Conservation (phyloP, 495 filamentous ascomycete species). For the Penicillium subrubescens region DNA sequence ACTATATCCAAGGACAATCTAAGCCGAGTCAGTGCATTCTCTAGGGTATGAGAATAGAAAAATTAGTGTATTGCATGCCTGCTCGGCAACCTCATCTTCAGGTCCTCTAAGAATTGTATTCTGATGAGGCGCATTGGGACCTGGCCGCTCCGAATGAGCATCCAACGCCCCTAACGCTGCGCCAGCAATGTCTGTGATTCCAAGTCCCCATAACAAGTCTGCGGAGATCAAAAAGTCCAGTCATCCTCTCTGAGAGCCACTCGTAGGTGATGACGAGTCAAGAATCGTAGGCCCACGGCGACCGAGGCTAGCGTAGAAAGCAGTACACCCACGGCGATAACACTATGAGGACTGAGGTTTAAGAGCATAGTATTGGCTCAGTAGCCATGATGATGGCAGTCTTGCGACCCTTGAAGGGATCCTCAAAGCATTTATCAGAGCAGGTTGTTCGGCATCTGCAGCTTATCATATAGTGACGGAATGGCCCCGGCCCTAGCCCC, state of each 20-base stretch:
- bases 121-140: background rate
- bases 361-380: background rate
- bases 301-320: background rate
- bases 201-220: background rate
- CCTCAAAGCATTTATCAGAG: background rate
- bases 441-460: background rate
- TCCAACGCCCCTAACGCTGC: background rate
- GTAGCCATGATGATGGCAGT: background rate
- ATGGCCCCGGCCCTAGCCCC: background rate
- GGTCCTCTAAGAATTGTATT: background rate
- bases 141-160: background rate
- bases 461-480: background rate
- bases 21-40: background rate
- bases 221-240: background rate
- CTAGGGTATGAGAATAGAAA: background rate
- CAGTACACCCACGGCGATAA: background rate
- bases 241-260: background rate
- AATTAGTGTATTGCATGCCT: background rate
- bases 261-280: background rate
- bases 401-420: background rate
- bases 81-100: slow-evolving; percentile 13
- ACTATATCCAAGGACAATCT: slow-evolving; percentile 22
- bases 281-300: background rate
- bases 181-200: background rate
- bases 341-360: background rate